A percentile compares a stretch with the other conserved stretches of the same genome.
These are phyloP conservation scores for Waltiozyma sp. DNA, from an alignment of 1,139 yeast species.

Conservation along the genomic window DNA sequence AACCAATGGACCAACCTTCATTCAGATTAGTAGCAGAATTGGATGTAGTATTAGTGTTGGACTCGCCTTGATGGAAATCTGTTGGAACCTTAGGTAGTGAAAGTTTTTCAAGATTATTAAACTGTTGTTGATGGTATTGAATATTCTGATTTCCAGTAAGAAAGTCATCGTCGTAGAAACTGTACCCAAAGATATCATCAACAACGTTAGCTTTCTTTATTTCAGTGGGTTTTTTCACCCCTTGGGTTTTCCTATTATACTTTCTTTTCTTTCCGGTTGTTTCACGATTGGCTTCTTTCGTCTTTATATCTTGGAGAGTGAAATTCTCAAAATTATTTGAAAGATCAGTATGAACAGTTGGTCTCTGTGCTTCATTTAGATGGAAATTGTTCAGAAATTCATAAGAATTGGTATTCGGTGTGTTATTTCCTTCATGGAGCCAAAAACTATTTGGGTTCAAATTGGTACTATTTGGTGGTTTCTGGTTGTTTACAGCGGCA, in stretches of 20 bases:
- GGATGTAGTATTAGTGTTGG: not conserved
- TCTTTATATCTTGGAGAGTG: not conserved
- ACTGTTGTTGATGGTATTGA: not conserved
- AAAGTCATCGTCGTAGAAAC: conserved; percentile 24
- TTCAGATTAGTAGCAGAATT: conserved; percentile 3
- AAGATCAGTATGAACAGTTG: not conserved
- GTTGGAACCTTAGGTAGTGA: conserved; percentile 15
- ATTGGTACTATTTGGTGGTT: not conserved
- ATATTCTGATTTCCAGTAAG: conserved; percentile 9
- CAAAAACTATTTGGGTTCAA: not conserved
- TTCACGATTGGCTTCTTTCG: not conserved
- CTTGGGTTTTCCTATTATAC: not conserved
- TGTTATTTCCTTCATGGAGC: not conserved
- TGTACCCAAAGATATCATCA: conserved; percentile 20
- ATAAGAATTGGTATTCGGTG: not conserved
- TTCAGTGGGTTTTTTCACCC: not conserved
- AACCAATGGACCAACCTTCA: not conserved
- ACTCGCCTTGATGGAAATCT: not conserved
- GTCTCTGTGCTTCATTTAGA: not conserved
- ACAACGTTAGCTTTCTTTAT: not conserved
- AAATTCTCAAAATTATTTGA: not conserved
- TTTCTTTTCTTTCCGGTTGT: not conserved
- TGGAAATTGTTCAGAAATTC: not conserved
- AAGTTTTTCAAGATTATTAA: conserved; percentile 5
- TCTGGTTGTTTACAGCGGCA: not conserved